Percentiles rank a stretch among this genome's conserved stretches.
Conservation (phyloP, 805 yeast genomes). For the Babjeviella inositovora region DNA sequence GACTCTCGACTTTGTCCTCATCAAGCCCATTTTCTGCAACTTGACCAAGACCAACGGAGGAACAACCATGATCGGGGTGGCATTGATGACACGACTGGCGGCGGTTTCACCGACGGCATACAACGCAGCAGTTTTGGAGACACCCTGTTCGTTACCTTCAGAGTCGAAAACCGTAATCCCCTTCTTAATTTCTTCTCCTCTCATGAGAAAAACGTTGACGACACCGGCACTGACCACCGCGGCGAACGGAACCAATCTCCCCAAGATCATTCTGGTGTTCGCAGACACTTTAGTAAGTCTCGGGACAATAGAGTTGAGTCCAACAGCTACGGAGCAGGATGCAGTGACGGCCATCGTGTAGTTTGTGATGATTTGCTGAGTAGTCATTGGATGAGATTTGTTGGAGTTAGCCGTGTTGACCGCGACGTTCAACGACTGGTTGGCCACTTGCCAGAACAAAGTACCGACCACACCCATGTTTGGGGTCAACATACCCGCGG, state of each 20-base stretch:
- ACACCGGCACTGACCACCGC: constrained; percentile 97
- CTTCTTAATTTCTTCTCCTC: constrained; percentile 82
- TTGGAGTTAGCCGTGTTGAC: constrained; percentile 93
- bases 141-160: constrained; percentile 44
- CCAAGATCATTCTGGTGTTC: constrained; percentile 50
- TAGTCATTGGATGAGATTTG: constrained; percentile 82
- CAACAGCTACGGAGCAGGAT: constrained; percentile 90
- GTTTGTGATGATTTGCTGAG: constrained; percentile 60
- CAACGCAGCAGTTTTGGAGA: constrained; percentile 74
- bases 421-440: constrained; percentile 93
- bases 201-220: constrained; percentile 91
- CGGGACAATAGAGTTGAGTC: constrained; percentile 86
- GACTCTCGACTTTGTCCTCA: constrained; percentile 52
- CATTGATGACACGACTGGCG: constrained; percentile 83
- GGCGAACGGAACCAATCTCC: constrained; percentile 92
- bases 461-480: constrained; percentile 83
- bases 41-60: constrained; percentile 79
- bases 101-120: constrained; percentile 97
- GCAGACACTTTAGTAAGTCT: constrained; percentile 58
- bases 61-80: constrained; percentile 93
- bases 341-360: constrained; percentile 86
- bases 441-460: constrained; percentile 93
- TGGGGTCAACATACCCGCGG: constrained; percentile 97
- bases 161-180: constrained; percentile 63
- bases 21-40: constrained; percentile 54